Percentiles rank a stretch among this genome's conserved stretches.
Evolutionary conservation across 2,329 filamentous ascomycete genomes (phyloP).

Genomic region (Rutstroemia sp.): DNA sequence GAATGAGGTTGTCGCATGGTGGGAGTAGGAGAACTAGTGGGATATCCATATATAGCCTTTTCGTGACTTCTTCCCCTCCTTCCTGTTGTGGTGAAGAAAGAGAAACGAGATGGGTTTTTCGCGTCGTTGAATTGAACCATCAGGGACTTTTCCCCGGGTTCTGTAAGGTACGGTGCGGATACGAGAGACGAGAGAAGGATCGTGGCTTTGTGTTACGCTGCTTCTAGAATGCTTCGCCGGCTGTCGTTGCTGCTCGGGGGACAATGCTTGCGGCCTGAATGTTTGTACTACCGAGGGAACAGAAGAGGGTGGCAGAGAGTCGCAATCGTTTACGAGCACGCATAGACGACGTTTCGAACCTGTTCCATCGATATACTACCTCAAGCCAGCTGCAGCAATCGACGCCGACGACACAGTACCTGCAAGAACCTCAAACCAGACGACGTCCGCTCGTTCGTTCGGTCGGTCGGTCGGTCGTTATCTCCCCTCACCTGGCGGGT

Average conservation of each 20-base stretch:
- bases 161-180: background rate
- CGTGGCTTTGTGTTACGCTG: background rate
- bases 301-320: too few species aligned
- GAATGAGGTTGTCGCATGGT: background rate
- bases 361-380: too few species aligned
- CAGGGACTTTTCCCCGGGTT: background rate
- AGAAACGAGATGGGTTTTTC: background rate
- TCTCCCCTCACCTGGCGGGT: too few species aligned
- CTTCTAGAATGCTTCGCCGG: background rate
- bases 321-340: too few species aligned
- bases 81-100: background rate
- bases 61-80: background rate
- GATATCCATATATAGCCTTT: background rate
- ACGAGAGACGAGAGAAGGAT: too few species aligned
- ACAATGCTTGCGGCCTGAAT: background rate
- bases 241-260: background rate
- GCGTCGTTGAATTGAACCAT: background rate
- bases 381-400: too few species aligned
- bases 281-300: background rate
- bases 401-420: too few species aligned
- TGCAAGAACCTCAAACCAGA: too few species aligned
- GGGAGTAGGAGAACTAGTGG: background rate
- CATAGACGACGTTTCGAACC: too few species aligned
- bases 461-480: too few species aligned
- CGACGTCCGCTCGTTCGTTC: too few species aligned